Evolutionary conservation across 495 filamentous ascomycete species (phyloP).

Genomic region (Extremus antarcticus): DNA sequence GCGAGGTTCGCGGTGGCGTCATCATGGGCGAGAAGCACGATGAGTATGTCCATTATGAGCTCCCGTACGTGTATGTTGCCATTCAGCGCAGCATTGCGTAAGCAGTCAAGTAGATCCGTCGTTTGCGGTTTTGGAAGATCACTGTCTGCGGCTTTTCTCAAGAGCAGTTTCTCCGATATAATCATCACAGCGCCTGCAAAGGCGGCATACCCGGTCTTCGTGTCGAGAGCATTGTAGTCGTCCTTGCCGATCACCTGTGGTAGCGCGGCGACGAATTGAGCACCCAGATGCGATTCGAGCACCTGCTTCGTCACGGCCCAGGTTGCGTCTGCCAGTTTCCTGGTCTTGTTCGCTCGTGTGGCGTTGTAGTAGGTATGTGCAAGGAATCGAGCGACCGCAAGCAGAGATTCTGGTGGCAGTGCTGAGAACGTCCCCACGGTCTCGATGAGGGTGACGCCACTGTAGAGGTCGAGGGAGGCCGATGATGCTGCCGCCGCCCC

Average conservation of each 20-base stretch:
- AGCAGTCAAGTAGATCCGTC: not conserved
- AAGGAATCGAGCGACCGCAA: not conserved
- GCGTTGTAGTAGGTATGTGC: slow-evolving; percentile 45
- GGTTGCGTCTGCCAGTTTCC: slow-evolving; percentile 54
- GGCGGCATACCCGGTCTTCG: slow-evolving; percentile 3
- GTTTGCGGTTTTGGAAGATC: not conserved
- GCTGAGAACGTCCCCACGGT: slow-evolving; percentile 62
- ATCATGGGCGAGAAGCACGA: not conserved
- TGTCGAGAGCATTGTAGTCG: slow-evolving; percentile 1
- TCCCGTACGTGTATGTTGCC: not conserved
- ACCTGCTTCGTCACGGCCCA: slow-evolving; percentile 69
- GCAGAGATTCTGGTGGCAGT: slow-evolving; percentile 2
- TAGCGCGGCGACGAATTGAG: slow-evolving; percentile 25
- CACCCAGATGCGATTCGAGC: slow-evolving; percentile 67
- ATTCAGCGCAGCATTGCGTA: not conserved
- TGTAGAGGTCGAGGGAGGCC: slow-evolving; percentile 59
- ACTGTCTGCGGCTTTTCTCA: not conserved
- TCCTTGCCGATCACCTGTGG: slow-evolving; percentile 14
- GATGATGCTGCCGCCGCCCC: slow-evolving; percentile 67
- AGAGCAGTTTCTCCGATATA: slow-evolving; percentile 19
- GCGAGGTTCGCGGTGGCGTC: not conserved
- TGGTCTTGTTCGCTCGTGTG: slow-evolving; percentile 53
- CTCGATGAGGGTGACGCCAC: slow-evolving; percentile 66
- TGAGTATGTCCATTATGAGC: not conserved
- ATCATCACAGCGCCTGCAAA: slow-evolving; percentile 23